Base-by-base conservation (phyloP, 1,139 yeast genomes). In the Suhomyces guaymorum region DNA sequence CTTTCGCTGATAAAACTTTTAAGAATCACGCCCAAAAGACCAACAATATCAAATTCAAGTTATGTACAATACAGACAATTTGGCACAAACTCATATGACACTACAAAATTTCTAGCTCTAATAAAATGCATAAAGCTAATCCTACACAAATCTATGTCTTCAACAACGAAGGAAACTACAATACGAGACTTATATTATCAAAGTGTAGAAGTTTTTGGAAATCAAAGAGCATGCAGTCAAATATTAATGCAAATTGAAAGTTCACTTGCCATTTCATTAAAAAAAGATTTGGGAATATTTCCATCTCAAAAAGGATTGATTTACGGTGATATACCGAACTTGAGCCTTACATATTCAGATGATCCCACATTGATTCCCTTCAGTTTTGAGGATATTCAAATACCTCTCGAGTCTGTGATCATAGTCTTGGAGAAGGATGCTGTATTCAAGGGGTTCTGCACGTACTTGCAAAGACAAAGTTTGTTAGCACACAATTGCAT, bases 361-460 rank as follows among this genome's bases (percentile, higher is more conserved):
- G 61, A 59, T 25, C 61, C 70, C 3, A 35, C 44, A 4, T 41
- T 63, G 13, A 57, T 64, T 15, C 67, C 68, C 7, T 15, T 16
- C 4, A 18, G 11, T 7, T 4, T 30, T 7, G 15, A 9, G 3
- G 26, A n/a, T 2, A 11, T 12, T 19, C 4, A 4, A 11, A 3
- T 6, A 4, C 2, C 3, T 10, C 8, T 5, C 4, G 22, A 28
- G 4, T 10, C n/a, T n/a, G 43, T 44, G 22, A 61, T 83, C 0
- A 51, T 82, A 2, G 64, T 85, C 0, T 60, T 85, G 11, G 95
- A 85, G 54, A 85, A 85, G 48, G 94, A 83, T 39, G 80, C 78
- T 1, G 58, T 72, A 0, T 67, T 68, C 50, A 61, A 58, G 31
- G 55, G 66, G 1, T 51, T 73, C 30, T 61, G 61, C 35, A 43